Evolutionary conservation across 805 yeast genomes (phyloP).

Genomic region (Starmerella sp.): DNA sequence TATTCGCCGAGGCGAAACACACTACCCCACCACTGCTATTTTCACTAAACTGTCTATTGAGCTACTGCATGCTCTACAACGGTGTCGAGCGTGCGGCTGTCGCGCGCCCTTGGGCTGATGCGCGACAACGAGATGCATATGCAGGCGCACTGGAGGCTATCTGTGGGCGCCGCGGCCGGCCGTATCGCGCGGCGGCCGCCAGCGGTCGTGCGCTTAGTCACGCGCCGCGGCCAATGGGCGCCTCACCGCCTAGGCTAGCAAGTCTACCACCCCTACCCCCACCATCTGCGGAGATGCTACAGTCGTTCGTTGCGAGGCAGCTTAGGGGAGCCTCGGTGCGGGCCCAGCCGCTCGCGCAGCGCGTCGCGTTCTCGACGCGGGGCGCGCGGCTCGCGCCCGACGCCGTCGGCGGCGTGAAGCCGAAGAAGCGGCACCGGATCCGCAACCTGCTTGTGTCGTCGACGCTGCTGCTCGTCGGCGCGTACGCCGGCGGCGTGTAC

Average conservation of each 20-base stretch:
- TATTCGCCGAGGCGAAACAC: too few relatives aligned
- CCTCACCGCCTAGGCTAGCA: not conserved
- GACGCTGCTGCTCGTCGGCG: conserved; percentile 25
- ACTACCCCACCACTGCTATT: too few relatives aligned
- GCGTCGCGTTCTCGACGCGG: conserved; percentile 8
- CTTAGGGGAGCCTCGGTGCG: not conserved
- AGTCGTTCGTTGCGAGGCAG: not conserved
- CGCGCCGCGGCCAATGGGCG: not conserved
- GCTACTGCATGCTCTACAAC: too few relatives aligned
- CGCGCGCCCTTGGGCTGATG: too few relatives aligned
- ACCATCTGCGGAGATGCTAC: conserved; percentile 4
- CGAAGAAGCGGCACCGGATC: conserved; percentile 19
- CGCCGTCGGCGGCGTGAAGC: not conserved
- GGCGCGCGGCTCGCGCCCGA: conserved; percentile 5
- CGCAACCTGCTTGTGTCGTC: conserved; percentile 27
- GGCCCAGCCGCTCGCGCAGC: not conserved
- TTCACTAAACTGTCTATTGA: too few relatives aligned
- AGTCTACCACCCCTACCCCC: not conserved
- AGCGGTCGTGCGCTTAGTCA: conserved; percentile 1
- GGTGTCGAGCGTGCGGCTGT: too few relatives aligned
- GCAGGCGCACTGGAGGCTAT: too few relatives aligned
- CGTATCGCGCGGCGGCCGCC: too few relatives aligned
- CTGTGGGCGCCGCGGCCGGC: too few relatives aligned
- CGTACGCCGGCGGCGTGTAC: conserved; percentile 53
- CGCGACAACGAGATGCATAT: too few relatives aligned